Conservation (phyloP, 140 eudicot genomes). For the Anethum foeniculum region DNA sequence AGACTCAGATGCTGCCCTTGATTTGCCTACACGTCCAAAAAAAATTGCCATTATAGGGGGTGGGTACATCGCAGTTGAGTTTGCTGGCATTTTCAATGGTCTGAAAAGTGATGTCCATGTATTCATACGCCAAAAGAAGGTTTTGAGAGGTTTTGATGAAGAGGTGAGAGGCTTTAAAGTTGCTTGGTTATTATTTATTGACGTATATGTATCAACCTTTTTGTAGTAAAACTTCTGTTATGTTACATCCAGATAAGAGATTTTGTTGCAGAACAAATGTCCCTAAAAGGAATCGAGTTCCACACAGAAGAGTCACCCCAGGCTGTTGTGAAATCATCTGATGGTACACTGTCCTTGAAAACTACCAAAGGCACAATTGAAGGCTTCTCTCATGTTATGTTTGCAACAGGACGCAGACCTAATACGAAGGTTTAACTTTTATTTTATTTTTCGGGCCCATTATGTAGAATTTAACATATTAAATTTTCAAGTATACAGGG, state of each 20-base stretch:
- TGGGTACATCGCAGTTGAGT: constrained; percentile 93
- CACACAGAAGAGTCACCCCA: constrained; percentile 95
- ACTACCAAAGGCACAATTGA: constrained; percentile 88
- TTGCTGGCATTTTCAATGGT: constrained; percentile 98
- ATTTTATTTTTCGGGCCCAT: not conserved
- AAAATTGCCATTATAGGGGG: constrained; percentile 98
- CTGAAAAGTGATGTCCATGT: constrained; percentile 89
- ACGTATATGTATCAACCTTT: not conserved
- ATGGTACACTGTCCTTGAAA: constrained; percentile 72
- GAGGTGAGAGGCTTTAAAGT: constrained; percentile 48
- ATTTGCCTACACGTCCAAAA: constrained; percentile 74
- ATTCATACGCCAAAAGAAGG: constrained; percentile 87
- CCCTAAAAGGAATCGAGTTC: constrained; percentile 85
- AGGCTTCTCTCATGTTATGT: constrained; percentile 96
- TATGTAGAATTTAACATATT: not conserved
- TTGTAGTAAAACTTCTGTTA: constrained; percentile 1
- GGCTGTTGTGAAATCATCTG: constrained; percentile 67
- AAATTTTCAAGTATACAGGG: not conserved
- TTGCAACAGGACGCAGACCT: constrained; percentile 96
- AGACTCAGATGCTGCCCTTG: constrained; percentile 96
- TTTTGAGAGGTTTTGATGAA: constrained; percentile 96
- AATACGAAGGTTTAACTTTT: constrained; percentile 61
- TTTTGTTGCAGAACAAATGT: constrained; percentile 88
- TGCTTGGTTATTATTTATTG: not conserved
- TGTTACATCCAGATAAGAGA: constrained; percentile 59